Evolutionary conservation across 345 rosid species (phyloP), one percentile per base, ranked within the genome.

Genomic region (Lenwebbia sp.): DNA sequence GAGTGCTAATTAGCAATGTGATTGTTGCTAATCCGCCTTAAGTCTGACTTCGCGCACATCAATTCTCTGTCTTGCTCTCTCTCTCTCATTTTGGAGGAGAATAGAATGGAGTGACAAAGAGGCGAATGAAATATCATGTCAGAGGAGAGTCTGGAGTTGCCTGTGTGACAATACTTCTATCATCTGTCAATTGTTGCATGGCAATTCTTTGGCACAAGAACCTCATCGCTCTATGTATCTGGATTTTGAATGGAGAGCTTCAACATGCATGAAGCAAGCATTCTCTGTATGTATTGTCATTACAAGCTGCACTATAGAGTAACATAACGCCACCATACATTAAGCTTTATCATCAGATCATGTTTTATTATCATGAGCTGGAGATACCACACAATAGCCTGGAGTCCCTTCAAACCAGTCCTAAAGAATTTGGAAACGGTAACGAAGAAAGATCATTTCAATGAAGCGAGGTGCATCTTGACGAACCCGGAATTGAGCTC

Each of bases 401-500:
- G 1, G 23, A 15, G 76, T 65, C 6, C 76, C 44, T 65, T 21
- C 33, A 4, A 65, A 1, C 44, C 23, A 8, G 76, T 65, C 76
- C 76, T 65, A 65, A 30, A 65, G 76, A 65, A 65, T 7, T 15
- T 65, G 76, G 76, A 65, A 33, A 65, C 17, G 23, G 44, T 33
- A 33, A 12, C 5, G 25, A 65, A 33, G 76, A 65, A 17, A 33
- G 12, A 33, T 65, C 76, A 65, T 65, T 65, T 65, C 23, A 1
- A 30, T 2, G 76, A 33, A 19, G 44, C 76, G 3, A 65, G 13
- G 25, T 33, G 2, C 76, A 1, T 65, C 44, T 65, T 10, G 76
- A 8, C 13, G 44, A 33, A 65, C 25, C 76, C 76, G 3, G 3
- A 87, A 86, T 57, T 85, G 87, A 85, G 91, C 87, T 90, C 89